A percentile compares a stretch with the other conserved stretches of the same genome.
Evolutionary conservation across 2,329 filamentous ascomycete genomes (phyloP).

Genomic region (Verticillium albo-atrum): DNA sequence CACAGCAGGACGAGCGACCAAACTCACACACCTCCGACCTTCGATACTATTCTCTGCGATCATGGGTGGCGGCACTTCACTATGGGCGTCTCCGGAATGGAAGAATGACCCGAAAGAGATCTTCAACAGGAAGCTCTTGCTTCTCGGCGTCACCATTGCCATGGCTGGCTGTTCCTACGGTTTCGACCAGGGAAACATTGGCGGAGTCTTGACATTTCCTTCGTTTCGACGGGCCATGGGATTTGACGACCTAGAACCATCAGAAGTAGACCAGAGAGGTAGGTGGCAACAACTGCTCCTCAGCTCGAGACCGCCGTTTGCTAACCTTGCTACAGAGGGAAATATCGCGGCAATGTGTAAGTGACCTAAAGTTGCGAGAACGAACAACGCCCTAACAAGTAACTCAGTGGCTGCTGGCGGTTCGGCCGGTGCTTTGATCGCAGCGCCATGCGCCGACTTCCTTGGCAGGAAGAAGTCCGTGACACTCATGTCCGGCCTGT

Average conservation of each 20-base stretch:
- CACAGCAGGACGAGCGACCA: background rate
- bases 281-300: background rate
- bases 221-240: slow-evolving; percentile 31
- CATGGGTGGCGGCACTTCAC: slow-evolving; percentile 32
- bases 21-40: background rate
- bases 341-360: slow-evolving; percentile 26
- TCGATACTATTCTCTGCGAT: background rate
- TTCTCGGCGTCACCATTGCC: slow-evolving; percentile 25
- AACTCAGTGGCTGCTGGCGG: slow-evolving; percentile 27
- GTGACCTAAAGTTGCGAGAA: slow-evolving; percentile 1
- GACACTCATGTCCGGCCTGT: slow-evolving; percentile 23
- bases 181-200: slow-evolving; percentile 34
- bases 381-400: background rate
- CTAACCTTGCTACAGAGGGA: slow-evolving; percentile 14
- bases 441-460: slow-evolving; percentile 29
- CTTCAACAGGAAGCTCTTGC: slow-evolving; percentile 28
- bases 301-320: too few species aligned
- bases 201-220: slow-evolving; percentile 29
- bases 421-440: slow-evolving; percentile 28
- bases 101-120: slow-evolving; percentile 29
- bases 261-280: slow-evolving; percentile 18
- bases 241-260: slow-evolving; percentile 17
- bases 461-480: slow-evolving; percentile 29
- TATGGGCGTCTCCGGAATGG: slow-evolving; percentile 30
- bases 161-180: slow-evolving; percentile 33